Evolutionary conservation across 768 basidiomycete genomes (phyloP), one percentile per base, ranked within the genome.

Genomic region (Lactifluus pinguis): DNA sequence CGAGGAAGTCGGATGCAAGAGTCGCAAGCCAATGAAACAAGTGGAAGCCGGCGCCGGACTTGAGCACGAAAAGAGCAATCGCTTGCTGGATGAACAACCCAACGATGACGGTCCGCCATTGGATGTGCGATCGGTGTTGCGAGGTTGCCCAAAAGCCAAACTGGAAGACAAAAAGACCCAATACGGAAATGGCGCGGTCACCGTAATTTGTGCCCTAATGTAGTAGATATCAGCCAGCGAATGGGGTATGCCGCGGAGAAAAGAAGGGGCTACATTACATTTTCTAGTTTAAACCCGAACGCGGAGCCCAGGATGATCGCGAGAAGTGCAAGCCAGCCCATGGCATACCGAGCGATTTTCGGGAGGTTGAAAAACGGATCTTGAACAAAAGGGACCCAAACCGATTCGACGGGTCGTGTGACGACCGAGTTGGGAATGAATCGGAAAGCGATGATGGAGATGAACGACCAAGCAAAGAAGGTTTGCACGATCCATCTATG

Each of bases 11-110:
- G n/a, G 80, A 77, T 6, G 91, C 91, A 15, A 90, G 80, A 51
- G 74, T 79, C 4, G 92, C 89, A 61, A 94, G 81, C 83, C 89
- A 93, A 53, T 77, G 80, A 79, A 97, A 95, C 57, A 95, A 80
- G 21, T 79, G 80, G 73, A 87, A 92, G 19, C 93, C 93, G 49
- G 91, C 92, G 49, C 76, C 75, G 13, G 85, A 81, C 75, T 93
- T 94, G 68, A 97, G 80, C 38, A 95, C 93, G 70, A 95, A 93
- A 48, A 95, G 78, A 1, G 93, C 93, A 49, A 95, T 82, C 17
- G 76, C 82, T 75, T 94, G 92, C 70, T 97, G 93, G 47, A 87
- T 67, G 73, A 93, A 85, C 19, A 95, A 76, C 19, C 93, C 93
- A 51, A 92, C 85, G 59, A 94, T 84, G 67, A 93, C 82, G n/a